phyloP scores from a whole-genome alignment of 2,329 filamentous ascomycete species.

The Trichophyton verrucosum region DNA sequence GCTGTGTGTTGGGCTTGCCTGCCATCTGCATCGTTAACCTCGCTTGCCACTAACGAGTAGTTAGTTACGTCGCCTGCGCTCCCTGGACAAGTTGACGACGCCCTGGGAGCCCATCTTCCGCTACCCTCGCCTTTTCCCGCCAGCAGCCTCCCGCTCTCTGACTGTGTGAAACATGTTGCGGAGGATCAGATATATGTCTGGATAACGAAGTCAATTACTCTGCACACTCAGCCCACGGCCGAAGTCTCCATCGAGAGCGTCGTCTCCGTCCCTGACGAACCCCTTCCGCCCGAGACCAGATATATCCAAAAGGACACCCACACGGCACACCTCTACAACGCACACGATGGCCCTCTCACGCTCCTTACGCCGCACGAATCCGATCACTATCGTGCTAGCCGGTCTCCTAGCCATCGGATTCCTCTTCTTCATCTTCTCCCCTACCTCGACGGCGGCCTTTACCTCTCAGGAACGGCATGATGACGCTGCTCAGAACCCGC shows the following conservation, averaged over 20 bases:
- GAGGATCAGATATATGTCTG: constrained; percentile 1
- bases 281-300: background rate
- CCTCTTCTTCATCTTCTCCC: constrained; percentile 50
- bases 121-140: no score
- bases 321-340: no score
- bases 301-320: no score
- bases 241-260: background rate
- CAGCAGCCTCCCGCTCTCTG: background rate
- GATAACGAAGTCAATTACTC: background rate
- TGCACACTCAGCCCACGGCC: background rate
- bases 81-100: no score
- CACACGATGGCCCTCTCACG: constrained; percentile 47
- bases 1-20: background rate
- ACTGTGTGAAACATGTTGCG: constrained; percentile 2
- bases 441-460: constrained; percentile 40
- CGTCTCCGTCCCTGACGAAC: background rate
- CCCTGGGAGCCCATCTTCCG: no score
- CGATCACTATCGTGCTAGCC: constrained; percentile 61
- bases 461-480: constrained; percentile 40
- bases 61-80: no score
- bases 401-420: constrained; percentile 60
- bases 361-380: constrained; percentile 64
- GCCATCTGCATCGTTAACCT: no score
- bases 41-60: no score
- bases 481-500: constrained; percentile 53